phyloP scores from a whole-genome alignment of 164 flowering plant species.

The Cinnamomum micranthum region DNA sequence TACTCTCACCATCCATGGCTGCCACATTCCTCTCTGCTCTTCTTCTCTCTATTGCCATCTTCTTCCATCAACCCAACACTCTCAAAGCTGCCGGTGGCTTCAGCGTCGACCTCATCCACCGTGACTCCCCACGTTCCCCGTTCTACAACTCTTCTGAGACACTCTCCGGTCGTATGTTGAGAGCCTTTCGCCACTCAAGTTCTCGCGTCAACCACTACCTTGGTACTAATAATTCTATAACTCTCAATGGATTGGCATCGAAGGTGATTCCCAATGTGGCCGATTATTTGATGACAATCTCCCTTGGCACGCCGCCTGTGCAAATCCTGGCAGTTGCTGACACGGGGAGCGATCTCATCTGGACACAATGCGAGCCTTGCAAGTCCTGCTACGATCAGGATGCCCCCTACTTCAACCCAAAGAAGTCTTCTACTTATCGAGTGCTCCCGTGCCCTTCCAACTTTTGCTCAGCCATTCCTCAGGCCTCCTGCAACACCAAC shows the following conservation, averaged over 20 bases:
- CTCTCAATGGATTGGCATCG: no score
- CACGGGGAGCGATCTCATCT: slow-evolving; percentile 85
- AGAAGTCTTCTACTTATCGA: slow-evolving; percentile 31
- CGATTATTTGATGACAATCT: slow-evolving; percentile 43
- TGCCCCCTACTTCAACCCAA: slow-evolving; percentile 50
- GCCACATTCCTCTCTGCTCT: no score
- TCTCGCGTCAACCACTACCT: background rate
- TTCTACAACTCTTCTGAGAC: background rate
- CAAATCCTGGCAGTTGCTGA: slow-evolving; percentile 54
- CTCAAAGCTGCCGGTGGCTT: background rate
- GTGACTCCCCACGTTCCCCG: background rate
- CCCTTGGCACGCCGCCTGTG: slow-evolving; percentile 66
- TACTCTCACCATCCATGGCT: no score
- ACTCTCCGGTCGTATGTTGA: background rate
- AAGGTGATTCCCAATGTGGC: no score
- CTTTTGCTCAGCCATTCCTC: slow-evolving; percentile 16
- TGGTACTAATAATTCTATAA: no score
- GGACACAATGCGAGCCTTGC: slow-evolving; percentile 89
- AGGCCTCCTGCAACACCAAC: background rate
- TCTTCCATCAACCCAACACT: no score
- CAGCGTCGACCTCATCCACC: slow-evolving; percentile 2
- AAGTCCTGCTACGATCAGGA: slow-evolving; percentile 47
- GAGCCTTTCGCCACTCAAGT: background rate
- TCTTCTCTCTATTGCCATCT: no score
- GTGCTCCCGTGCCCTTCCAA: slow-evolving; percentile 28